Conservation (phyloP, 2,329 filamentous ascomycete genomes). For the Falciphora oryzae region DNA sequence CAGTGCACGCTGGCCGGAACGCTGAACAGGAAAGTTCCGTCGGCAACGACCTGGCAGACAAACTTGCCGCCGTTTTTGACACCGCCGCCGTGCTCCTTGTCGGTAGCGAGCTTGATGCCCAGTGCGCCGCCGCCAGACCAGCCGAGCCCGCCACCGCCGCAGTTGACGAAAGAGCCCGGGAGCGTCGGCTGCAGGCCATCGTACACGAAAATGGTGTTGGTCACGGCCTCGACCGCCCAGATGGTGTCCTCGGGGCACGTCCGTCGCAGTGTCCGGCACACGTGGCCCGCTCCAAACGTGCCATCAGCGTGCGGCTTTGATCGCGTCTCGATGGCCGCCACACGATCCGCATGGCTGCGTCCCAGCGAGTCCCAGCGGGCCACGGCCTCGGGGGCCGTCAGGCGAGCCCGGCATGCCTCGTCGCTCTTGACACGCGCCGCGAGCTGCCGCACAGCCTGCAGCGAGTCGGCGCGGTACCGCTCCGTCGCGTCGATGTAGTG, state of each 20-base stretch:
- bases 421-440: conserved; percentile 51
- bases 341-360: conserved; percentile 49
- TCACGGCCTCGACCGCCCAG: conserved; percentile 70
- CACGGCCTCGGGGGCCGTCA: conserved; percentile 29
- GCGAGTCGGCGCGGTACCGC: conserved; percentile 61
- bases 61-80: conserved; percentile 39
- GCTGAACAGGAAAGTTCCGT: conserved; percentile 43
- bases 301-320: conserved; percentile 56
- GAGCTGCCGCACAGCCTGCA: conserved; percentile 63
- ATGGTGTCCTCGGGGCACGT: conserved; percentile 50
- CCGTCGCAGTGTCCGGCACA: conserved; percentile 30
- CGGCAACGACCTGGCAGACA: conserved; percentile 44
- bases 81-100: conserved; percentile 31
- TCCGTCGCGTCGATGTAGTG: conserved; percentile 63
- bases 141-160: conserved; percentile 45
- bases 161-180: conserved; percentile 46
- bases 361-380: conserved; percentile 49
- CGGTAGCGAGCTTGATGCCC: conserved; percentile 42
- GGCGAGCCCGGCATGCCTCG: conserved; percentile 30
- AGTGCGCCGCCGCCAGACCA: conserved; percentile 47
- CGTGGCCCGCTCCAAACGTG: conserved; percentile 48
- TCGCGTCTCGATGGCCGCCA: conserved; percentile 53
- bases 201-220: conserved; percentile 58
- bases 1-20: conserved; percentile 44
- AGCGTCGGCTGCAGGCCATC: conserved; percentile 60